Conservation (phyloP, 306 rosid species). For the Aeschynomene evenia region DNA sequence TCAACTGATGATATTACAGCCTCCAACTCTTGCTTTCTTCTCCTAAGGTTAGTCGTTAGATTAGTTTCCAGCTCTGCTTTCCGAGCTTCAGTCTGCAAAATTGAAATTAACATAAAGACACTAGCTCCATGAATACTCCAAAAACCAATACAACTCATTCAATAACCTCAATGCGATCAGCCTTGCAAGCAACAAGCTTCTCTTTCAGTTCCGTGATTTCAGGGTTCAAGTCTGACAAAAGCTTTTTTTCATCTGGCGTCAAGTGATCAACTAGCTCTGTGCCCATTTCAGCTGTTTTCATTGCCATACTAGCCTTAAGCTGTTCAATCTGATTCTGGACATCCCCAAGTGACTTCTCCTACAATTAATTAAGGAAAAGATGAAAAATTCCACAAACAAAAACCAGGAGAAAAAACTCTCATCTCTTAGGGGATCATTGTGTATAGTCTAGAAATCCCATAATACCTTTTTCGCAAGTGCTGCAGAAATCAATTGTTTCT, state of each 20-base stretch:
- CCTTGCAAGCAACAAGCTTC: slow-evolving; percentile 77
- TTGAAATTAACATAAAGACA: slow-evolving; percentile 25
- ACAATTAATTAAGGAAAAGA: slow-evolving; percentile 41
- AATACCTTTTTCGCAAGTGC: slow-evolving; percentile 82
- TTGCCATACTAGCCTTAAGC: slow-evolving; percentile 75
- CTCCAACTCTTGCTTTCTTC: slow-evolving; percentile 93
- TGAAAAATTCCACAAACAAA: slow-evolving; percentile 22
- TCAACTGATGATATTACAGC: slow-evolving; percentile 69
- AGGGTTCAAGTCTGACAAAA: slow-evolving; percentile 81
- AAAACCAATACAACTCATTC: slow-evolving; percentile 19
- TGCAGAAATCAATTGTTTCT: slow-evolving; percentile 61
- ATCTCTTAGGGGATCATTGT: neutral
- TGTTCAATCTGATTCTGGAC: slow-evolving; percentile 84
- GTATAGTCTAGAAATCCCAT: slow-evolving; percentile 4
- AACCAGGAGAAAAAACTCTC: slow-evolving; percentile 1
- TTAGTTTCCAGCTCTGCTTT: slow-evolving; percentile 96
- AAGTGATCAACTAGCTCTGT: slow-evolving; percentile 95
- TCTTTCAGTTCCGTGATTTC: slow-evolving; percentile 87
- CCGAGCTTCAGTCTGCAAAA: slow-evolving; percentile 77
- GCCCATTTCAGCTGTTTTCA: slow-evolving; percentile 90
- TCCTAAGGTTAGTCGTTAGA: slow-evolving; percentile 90
- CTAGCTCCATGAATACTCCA: neutral
- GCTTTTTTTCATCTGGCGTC: slow-evolving; percentile 77
- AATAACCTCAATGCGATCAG: slow-evolving; percentile 90
- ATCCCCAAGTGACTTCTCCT: slow-evolving; percentile 89